Evolutionary conservation across 345 rosid genomes (phyloP).

Genomic region (Citrus cavaleriei): DNA sequence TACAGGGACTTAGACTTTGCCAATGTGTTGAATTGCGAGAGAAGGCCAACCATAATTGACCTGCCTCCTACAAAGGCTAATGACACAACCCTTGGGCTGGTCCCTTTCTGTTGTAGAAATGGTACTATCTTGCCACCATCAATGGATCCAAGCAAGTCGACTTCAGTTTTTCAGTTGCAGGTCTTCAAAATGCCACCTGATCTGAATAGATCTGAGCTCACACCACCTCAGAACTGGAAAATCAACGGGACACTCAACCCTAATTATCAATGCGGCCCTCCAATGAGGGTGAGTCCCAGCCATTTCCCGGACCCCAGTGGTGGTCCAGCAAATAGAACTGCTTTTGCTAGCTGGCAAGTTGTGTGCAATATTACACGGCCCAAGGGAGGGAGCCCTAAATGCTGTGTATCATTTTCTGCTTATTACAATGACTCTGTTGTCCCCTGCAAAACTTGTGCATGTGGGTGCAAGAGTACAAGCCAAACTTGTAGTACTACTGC

Average conservation of each 20-base stretch:
- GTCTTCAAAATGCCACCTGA: conserved; percentile 91
- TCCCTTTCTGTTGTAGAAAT: conserved; percentile 81
- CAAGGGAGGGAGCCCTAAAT: conserved; percentile 58
- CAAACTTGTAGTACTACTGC: conserved; percentile 64
- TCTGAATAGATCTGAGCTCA: conserved; percentile 62
- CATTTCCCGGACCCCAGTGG: conserved; percentile 72
- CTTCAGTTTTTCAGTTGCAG: conserved; percentile 76
- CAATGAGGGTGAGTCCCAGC: conserved; percentile 76
- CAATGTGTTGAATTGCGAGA: conserved; percentile 72
- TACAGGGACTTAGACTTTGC: conserved; percentile 60
- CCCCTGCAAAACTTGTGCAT: conserved; percentile 86
- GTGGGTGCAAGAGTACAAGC: conserved; percentile 64
- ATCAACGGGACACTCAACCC: conserved; percentile 84
- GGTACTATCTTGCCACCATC: conserved; percentile 78
- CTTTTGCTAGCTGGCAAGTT: conserved; percentile 90
- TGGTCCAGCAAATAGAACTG: conserved; percentile 54
- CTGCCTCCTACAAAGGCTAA: conserved; percentile 85
- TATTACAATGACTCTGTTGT: conserved; percentile 84
- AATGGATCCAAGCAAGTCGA: conserved; percentile 83
- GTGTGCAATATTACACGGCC: conserved; percentile 90
- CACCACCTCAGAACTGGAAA: conserved; percentile 83
- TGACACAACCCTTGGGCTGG: conserved; percentile 60
- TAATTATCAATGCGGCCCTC: conserved; percentile 77
- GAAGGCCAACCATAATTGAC: conserved; percentile 79
- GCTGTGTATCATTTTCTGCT: conserved; percentile 92